Evolutionary conservation across 2,329 filamentous ascomycete genomes (phyloP), one percentile per base, ranked within the genome.

Genomic region (Penicillium sp.): DNA sequence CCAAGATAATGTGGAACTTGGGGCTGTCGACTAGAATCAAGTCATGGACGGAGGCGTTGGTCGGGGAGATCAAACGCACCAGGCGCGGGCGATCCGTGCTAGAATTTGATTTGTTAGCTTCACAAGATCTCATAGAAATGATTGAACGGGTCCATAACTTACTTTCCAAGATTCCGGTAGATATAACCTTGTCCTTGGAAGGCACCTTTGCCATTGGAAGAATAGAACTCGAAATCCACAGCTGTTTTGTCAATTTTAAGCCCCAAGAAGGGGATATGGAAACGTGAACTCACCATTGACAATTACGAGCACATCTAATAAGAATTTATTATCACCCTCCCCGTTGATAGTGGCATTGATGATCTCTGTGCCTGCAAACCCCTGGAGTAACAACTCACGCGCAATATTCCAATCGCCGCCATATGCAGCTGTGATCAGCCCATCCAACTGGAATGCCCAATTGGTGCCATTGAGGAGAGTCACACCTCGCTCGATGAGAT

Each of bases 1-100:
- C 70, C 29, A 76, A 65, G 0, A 75, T 65, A 7, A 75, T 66
- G 53, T 76, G 73, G 51, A 75, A 76, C 25, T 73, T 75, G 1
- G 71, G 72, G 25, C 65, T 67, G 41, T 73, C 68, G 7, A 73
- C 66, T 3, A 72, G 60, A 41, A 73, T 71, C 43, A 72, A 58
- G 43, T 73, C 68, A 50, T 73, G 71, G 5, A 70, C 60, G 1
- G 69, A 59, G n/a, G 63, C 59, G 33, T 69, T 65, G 3, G 60
- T 65, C 5, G 65, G 63, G 4, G 62, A 65, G 27, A 72, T 59
- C 13, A 70, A 57, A 7, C 70, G 49, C 7, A 68, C 50, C 4
- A 71, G 55, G 19, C 63, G 61, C 6, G 65, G 63, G 4, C 63
- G 60, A 21, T 63, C 55, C 1, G 60, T 65, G 31, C 60, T 62